Evolutionary conservation across 805 yeast genomes (phyloP), one percentile per base, ranked within the genome.

Genomic region (Sugiyamaella floridensis): DNA sequence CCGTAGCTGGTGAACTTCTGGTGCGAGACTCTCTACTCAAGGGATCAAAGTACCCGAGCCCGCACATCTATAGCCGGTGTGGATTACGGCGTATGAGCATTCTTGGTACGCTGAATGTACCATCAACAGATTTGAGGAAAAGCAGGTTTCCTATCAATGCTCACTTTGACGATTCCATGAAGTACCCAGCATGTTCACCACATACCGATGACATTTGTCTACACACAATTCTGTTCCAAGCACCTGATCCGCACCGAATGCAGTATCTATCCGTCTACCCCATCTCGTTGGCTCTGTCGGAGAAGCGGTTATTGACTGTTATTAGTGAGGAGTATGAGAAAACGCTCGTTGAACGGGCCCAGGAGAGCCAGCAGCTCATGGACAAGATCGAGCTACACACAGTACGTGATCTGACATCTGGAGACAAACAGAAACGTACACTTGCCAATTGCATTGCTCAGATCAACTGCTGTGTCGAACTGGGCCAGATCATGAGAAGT

Each of bases 221-320:
- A 10, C 59, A 63, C n/a, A 61, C 81, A 2, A 67, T 85, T 3
- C 60, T 76, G n/a, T 89, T 80, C 63, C 77, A 78, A 22, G 85
- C 93, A 1, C 97, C 97, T 0, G 76, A 78, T 44, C 79, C 85
- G 16, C 74, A 74, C 28, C 76, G 79, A 54, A 75, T 90, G 74
- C 96, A 89, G 58, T 88, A 86, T 64, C 85, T 80, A 58, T 83
- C 97, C 0, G 64, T 83, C 2, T 71, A 75, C n/a, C 95, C 96
- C 0, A 85, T 89, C 2, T 69, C 80, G 2, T 74, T 89, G 9
- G 84, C 83, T 14, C 64, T 76, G 12, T 68, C 71, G 1, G 74
- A 68, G 47, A 62, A 64, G 50, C 45, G 57, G 15, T 59, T 53
- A 28, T 50, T 49, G 47, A 55, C 64, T 14, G 61, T 54, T 15